A percentile compares a stretch with the other conserved stretches of the same genome.
phyloP scores from a whole-genome alignment of 2,329 filamentous ascomycete species.

The Lecanosticta acicola region DNA sequence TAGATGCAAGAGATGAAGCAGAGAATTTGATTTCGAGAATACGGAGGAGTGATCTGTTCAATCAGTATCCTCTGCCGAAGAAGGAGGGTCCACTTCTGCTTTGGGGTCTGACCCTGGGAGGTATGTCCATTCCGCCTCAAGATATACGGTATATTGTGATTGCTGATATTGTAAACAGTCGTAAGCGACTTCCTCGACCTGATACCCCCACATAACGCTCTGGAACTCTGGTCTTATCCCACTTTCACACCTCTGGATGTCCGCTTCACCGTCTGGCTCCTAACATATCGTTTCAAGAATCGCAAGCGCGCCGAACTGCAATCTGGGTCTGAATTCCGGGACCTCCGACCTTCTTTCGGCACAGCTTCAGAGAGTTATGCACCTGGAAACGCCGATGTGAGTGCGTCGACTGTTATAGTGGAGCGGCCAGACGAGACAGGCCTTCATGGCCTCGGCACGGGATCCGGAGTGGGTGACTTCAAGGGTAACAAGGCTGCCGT shows the following conservation, averaged over 20 bases:
- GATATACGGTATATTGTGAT: neutral
- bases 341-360: slow-evolving; percentile 24
- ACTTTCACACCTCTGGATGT: slow-evolving; percentile 62
- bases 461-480: slow-evolving; percentile 30
- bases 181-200: slow-evolving; percentile 63
- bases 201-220: slow-evolving; percentile 57
- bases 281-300: slow-evolving; percentile 54
- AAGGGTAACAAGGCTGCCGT: slow-evolving; percentile 40
- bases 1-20: slow-evolving; percentile 14
- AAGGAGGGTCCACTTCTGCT: slow-evolving; percentile 51
- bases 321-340: slow-evolving; percentile 24
- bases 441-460: slow-evolving; percentile 42
- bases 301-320: slow-evolving; percentile 40
- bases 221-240: slow-evolving; percentile 61
- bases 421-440: slow-evolving; percentile 40
- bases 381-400: slow-evolving; percentile 2
- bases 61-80: slow-evolving; percentile 29
- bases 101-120: slow-evolving; percentile 62
- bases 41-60: slow-evolving; percentile 25
- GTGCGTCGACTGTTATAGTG: slow-evolving; percentile 12
- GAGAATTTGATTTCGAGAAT: slow-evolving; percentile 14
- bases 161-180: slow-evolving; percentile 34
- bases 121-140: neutral
- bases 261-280: slow-evolving; percentile 52
- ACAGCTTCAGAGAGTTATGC: slow-evolving; percentile 20